Conservation (phyloP, 2,329 filamentous ascomycete species). For the Neoarthrinium moseri region DNA sequence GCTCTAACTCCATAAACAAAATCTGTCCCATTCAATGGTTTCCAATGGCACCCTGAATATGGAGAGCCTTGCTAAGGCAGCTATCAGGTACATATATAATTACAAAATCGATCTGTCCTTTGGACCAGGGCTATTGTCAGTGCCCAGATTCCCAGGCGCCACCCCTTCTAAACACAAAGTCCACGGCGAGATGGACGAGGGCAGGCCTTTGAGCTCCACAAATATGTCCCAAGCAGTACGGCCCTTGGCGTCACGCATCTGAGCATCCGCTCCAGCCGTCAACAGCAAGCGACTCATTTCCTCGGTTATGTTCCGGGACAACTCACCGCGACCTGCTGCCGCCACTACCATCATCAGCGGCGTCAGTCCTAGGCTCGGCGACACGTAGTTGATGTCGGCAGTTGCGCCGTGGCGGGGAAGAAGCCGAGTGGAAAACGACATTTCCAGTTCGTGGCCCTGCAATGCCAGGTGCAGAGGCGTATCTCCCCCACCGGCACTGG, state of each 20-base stretch:
- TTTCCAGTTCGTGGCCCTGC: neutral
- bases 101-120: neutral
- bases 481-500: neutral
- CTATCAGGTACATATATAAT: neutral
- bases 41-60: neutral
- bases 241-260: neutral
- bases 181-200: constrained; percentile 1
- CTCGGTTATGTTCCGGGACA: constrained; percentile 1
- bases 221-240: constrained; percentile 5
- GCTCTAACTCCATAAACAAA: neutral
- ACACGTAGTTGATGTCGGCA: constrained; percentile 4
- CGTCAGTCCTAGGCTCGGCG: neutral
- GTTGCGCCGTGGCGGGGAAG: neutral
- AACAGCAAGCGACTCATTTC: constrained; percentile 3
- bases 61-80: neutral
- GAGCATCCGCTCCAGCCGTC: constrained; percentile 1
- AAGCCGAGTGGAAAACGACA: neutral
- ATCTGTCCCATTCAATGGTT: neutral
- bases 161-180: neutral
- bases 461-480: constrained; percentile 4
- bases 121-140: constrained; percentile 1
- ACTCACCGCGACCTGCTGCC: constrained; percentile 2
- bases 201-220: constrained; percentile 3
- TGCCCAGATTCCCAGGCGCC: neutral
- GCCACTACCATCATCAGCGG: constrained; percentile 1